These are phyloP conservation scores for Linnemannia exigua DNA, from an alignment of 192 early-diverging fungal species.

Conservation along the genomic window DNA sequence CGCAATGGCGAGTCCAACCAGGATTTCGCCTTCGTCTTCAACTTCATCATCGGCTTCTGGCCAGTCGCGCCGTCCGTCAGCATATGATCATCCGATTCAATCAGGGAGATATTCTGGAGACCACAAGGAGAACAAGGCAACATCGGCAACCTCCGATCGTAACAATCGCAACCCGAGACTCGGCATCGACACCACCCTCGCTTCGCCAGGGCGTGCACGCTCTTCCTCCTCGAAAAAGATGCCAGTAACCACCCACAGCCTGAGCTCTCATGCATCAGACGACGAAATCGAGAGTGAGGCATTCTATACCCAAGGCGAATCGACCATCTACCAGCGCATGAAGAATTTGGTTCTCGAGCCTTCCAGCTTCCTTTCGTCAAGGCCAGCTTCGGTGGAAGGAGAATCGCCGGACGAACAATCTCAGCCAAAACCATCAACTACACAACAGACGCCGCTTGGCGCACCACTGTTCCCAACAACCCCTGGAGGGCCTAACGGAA, in stretches of 20 bases:
- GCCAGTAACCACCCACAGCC: constrained; percentile 8
- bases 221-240: background rate
- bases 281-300: constrained; percentile 55
- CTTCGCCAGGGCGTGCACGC: background rate
- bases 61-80: constrained; percentile 12
- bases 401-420: background rate
- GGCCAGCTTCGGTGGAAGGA: constrained; percentile 14
- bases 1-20: constrained; percentile 28
- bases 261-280: constrained; percentile 52
- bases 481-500: constrained; percentile 5
- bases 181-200: constrained; percentile 11
- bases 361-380: constrained; percentile 3
- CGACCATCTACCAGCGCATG: constrained; percentile 50
- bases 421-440: constrained; percentile 5
- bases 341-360: constrained; percentile 37
- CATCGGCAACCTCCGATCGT: background rate
- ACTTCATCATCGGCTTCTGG: constrained; percentile 21
- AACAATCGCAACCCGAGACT: constrained; percentile 15
- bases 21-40: constrained; percentile 21
- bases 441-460: background rate
- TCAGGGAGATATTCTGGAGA: background rate
- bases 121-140: background rate
- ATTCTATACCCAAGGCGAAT: constrained; percentile 57
- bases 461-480: constrained; percentile 19
- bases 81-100: background rate